Evolutionary conservation across 1,284 basidiomycete genomes (phyloP), one percentile per base, ranked within the genome.

Genomic region (Lentinula novae-zelandiae): DNA sequence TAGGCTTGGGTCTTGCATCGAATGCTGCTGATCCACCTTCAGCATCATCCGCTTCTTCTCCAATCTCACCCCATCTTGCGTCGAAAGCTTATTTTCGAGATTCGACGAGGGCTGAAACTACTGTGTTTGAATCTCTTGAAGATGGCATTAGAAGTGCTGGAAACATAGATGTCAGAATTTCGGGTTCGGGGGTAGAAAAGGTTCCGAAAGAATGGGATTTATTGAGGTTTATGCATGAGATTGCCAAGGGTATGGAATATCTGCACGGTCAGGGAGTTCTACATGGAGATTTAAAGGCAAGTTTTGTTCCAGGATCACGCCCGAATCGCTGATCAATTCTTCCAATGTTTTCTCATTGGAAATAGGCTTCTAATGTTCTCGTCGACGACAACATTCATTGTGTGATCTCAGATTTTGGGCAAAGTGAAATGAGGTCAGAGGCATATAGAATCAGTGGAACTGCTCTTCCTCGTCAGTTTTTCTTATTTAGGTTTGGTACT

Each of bases 201-300:
- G 58, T 69, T 13, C 57, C 69, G 61, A 72, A 75, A 40, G 70
- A 72, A 22, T 72, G 75, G 31, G 83, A 87, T 65, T 65, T 81
- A 15, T 75, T 85, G 67, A 76, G 80, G 65, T 84, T 84, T 69
- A 81, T 92, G 68, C 77, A 84, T 66, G 86, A 92, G 72, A 82
- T 92, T 64, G 85, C 89, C 33, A 81, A 82, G 67, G 90, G 91
- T 13, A 90, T 92, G 89, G 79, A 83, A 60, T 91, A 92, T 67
- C 69, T 93, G 59, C 90, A 92, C 68, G 71, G 69, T 3, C 72
- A 81, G 60, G 84, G 81, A 0, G 81, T 92, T 5, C 68, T 89
- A 62, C 90, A 92, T 69, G 90, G 88, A 1, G 87, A 92, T 72
- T 75, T 91, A 60, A 91, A 90, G 78, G 87, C 83, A 46, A 34